Conservation (phyloP, 164 flowering plant species). For the Tinospora cordifolia region DNA sequence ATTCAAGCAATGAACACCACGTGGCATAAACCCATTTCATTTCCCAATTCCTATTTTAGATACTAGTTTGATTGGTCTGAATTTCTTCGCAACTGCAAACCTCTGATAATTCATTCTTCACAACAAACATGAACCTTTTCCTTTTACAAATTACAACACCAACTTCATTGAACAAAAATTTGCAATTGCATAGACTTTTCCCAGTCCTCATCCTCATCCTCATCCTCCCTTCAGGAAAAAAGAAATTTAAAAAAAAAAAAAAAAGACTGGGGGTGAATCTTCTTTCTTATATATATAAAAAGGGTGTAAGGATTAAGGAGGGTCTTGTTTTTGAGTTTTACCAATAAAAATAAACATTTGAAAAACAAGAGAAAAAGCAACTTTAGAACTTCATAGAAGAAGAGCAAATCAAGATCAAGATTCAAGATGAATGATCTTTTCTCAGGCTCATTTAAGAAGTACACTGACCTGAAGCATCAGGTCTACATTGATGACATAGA, state of each 20-base stretch:
- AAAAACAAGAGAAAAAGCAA: neutral
- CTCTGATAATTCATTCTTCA: slow-evolving; percentile 2
- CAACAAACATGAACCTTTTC: neutral
- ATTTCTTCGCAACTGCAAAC: slow-evolving; percentile 5
- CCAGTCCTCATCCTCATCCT: neutral
- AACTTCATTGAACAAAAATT: slow-evolving; percentile 1
- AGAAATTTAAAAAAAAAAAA: neutral
- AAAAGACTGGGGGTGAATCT: neutral
- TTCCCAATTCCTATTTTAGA: neutral
- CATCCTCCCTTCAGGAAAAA: neutral
- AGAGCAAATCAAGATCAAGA: slow-evolving; percentile 17
- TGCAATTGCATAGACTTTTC: neutral
- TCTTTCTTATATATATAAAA: no score
- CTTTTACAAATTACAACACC: neutral
- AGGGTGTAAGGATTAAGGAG: neutral
- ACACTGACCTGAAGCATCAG: slow-evolving; percentile 27
- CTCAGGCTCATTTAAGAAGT: slow-evolving; percentile 27
- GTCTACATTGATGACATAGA: slow-evolving; percentile 19
- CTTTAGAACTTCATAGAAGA: neutral
- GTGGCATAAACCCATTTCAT: neutral
- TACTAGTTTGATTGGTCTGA: slow-evolving; percentile 2
- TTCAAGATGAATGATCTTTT: slow-evolving; percentile 32
- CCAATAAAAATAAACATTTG: neutral
- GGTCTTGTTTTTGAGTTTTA: neutral
- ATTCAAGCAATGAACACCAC: neutral